Percentiles rank a stretch among this genome's conserved stretches.
phyloP scores from a whole-genome alignment of 169 alveolate genomes.

The Fabrea salina region DNA sequence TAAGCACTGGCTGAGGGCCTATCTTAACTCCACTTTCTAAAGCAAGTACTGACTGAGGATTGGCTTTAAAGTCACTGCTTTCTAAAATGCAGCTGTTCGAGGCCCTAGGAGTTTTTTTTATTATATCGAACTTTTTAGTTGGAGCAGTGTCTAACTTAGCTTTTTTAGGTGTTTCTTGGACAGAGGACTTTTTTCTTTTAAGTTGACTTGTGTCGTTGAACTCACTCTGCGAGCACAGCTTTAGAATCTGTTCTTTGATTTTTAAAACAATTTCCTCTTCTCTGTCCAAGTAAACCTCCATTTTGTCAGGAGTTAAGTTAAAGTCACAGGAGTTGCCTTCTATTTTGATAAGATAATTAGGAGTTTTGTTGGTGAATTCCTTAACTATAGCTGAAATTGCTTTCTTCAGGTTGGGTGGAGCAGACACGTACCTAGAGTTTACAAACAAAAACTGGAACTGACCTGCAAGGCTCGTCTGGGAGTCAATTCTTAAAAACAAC shows the following conservation, averaged over 20 bases:
- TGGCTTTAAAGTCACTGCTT: too few relatives aligned
- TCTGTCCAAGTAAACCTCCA: constrained; percentile 52
- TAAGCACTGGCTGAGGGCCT: too few relatives aligned
- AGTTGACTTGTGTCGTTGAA: too few relatives aligned
- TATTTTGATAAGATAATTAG: constrained; percentile 45
- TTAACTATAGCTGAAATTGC: constrained; percentile 48
- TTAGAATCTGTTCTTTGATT: constrained; percentile 33
- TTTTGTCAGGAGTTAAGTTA: constrained; percentile 72
- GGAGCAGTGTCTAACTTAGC: too few relatives aligned
- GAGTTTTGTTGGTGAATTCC: constrained; percentile 45
- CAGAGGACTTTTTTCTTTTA: too few relatives aligned
- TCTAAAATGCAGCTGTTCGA: too few relatives aligned
- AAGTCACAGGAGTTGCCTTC: constrained; percentile 48
- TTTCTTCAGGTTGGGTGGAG: constrained; percentile 40
- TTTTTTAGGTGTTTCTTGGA: too few relatives aligned
- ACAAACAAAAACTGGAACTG: constrained; percentile 42
- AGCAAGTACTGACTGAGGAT: too few relatives aligned
- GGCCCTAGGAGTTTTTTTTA: too few relatives aligned
- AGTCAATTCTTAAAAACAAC: not conserved
- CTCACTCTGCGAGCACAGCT: not conserved
- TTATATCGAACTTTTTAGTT: too few relatives aligned
- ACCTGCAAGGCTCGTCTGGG: constrained; percentile 31
- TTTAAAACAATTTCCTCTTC: constrained; percentile 48
- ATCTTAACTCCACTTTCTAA: too few relatives aligned
- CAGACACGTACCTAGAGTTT: constrained; percentile 60